Conservation (phyloP, 805 yeast species). For the baker's yeast (Saccharomyces cerevisiae) region DNA sequence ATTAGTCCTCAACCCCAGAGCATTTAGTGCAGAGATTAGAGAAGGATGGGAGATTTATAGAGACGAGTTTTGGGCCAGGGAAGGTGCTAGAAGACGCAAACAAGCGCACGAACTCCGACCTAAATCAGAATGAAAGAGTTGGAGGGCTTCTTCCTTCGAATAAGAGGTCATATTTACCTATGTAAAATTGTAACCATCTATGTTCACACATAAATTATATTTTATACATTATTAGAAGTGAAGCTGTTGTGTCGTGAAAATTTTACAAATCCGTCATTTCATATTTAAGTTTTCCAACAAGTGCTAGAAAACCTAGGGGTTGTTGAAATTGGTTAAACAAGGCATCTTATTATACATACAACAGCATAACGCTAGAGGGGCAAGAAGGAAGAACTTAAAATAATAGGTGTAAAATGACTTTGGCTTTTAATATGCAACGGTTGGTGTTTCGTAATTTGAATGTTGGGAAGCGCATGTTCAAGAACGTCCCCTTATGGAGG, state of each 20-base stretch:
- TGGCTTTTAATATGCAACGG: background rate
- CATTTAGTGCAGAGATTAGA: conserved; percentile 71
- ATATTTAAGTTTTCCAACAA: background rate
- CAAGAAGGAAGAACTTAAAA: background rate
- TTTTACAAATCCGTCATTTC: background rate
- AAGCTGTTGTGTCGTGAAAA: background rate
- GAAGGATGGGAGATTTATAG: conserved; percentile 94
- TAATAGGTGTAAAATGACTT: background rate
- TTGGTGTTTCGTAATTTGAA: background rate
- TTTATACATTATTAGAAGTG: background rate
- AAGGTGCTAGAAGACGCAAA: conserved; percentile 53
- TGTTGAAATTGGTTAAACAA: background rate
- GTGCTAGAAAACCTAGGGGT: background rate
- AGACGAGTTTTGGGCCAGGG: conserved; percentile 87
- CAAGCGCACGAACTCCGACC: background rate
- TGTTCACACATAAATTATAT: background rate
- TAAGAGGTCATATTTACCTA: background rate
- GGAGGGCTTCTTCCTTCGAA: background rate
- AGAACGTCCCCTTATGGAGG: background rate
- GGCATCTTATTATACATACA: background rate
- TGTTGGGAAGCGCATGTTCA: background rate
- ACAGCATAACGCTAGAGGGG: background rate
- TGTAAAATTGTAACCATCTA: background rate
- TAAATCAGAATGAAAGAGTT: background rate
- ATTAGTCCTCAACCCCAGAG: conserved; percentile 69